Evolutionary conservation across 495 filamentous ascomycete species (phyloP).

Genomic region (Neurospora tetrasperma): DNA sequence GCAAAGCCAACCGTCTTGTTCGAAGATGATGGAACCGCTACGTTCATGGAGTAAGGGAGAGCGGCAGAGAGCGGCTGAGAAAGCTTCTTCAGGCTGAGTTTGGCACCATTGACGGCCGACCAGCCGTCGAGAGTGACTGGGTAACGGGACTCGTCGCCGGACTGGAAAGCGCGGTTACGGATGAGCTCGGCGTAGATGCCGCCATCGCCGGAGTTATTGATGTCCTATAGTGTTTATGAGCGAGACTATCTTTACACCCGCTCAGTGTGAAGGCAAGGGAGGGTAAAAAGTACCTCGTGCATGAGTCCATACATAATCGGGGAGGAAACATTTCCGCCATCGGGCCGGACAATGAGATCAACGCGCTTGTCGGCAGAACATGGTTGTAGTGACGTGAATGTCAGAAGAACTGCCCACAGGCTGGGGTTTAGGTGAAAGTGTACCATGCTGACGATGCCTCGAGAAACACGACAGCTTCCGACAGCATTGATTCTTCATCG

Average conservation of each 20-base stretch:
- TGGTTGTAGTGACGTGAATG: background rate
- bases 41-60: conserved; percentile 49
- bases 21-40: conserved; percentile 18
- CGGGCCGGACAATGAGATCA: conserved; percentile 22
- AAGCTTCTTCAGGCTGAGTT: conserved; percentile 39
- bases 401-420: background rate
- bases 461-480: background rate
- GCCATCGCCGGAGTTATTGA: conserved; percentile 67
- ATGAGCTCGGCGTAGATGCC: conserved; percentile 69
- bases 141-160: conserved; percentile 15
- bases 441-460: background rate
- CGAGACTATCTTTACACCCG: background rate
- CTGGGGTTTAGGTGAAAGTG: background rate
- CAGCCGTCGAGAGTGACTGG: conserved; percentile 42
- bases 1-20: conserved; percentile 41
- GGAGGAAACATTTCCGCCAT: conserved; percentile 27
- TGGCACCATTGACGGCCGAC: conserved; percentile 40
- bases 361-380: conserved; percentile 9
- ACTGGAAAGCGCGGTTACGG: conserved; percentile 59
- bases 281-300: conserved; percentile 22
- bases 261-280: background rate
- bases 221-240: conserved; percentile 36
- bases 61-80: conserved; percentile 39
- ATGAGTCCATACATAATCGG: conserved; percentile 31
- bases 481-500: background rate